Evolutionary conservation across 306 rosid genomes (phyloP), one percentile per base, ranked within the genome.

Genomic region (Pterocarpus santalinus): DNA sequence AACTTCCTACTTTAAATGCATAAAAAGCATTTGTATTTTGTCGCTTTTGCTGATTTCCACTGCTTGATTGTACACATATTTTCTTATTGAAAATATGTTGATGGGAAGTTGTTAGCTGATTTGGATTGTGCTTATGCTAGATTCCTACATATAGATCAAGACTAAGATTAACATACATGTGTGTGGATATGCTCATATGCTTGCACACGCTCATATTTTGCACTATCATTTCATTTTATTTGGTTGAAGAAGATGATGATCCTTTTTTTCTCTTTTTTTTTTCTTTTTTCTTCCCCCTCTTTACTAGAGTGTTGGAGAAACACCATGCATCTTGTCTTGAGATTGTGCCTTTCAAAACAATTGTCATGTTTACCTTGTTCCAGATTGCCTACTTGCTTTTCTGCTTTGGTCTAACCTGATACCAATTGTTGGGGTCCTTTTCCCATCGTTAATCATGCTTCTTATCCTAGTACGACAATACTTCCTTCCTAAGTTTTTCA

Each of bases 401-500:
- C 32, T 92, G 95, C 85, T 92, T 92, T 65, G 95, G 97, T 56
- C 5, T 92, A 82, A 92, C 97, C 35, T 92, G 95, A 91, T 92
- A 78, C 97, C 97, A 53, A 83, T 92, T 75, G 97, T 95, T 8
- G 97, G 97, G 65, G 92, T 91, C 80, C 97, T 91, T 72, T 92
- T 92, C 86, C 97, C 97, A 0, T 65, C 88, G 90, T 79, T 92
- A 81, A 92, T 92, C 89, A 92, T 92, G 97, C 95, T 92, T 81
- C 95, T 92, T 33, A 91, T 92, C 76, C 97, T 95, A 15, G 90
- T 89, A 60, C 79, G 97, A 34, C 95, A 91, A 72, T 92, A 91
- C 84, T 76, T 85, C 51, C 97, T 92, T 74, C 91, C 97, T 0
- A 92, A 72, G 81, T 86, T 90, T 82, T 92, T 92, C 85, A 91